Conservation (phyloP, 371 early-diverging fungal genomes). For the Sporodiniella umbellata region DNA sequence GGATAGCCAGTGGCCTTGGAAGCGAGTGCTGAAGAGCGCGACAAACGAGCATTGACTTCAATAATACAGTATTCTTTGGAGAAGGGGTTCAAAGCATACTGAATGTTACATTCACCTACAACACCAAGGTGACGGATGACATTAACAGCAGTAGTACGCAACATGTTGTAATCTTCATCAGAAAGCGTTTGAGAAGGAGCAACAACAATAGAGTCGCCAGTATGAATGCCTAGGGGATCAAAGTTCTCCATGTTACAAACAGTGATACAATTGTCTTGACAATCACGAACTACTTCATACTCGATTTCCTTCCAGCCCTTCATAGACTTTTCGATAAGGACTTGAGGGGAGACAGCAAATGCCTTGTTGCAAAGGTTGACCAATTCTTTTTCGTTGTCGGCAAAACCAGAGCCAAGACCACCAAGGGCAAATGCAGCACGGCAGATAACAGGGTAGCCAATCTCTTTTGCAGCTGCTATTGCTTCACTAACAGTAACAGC, state of each 20-base stretch:
- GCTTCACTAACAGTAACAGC: constrained; percentile 83
- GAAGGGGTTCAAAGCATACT: constrained; percentile 91
- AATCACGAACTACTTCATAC: constrained; percentile 95
- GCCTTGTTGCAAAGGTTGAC: constrained; percentile 75
- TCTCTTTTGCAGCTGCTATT: constrained; percentile 71
- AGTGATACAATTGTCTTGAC: constrained; percentile 90
- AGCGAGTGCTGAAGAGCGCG: constrained; percentile 88
- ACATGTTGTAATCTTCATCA: constrained; percentile 95
- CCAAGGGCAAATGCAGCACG: constrained; percentile 93
- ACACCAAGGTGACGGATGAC: constrained; percentile 87
- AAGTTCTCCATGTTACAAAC: constrained; percentile 99
- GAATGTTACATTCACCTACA: constrained; percentile 96
- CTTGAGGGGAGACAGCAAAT: constrained; percentile 83
- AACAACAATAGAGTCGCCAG: constrained; percentile 95
- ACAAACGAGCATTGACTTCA: constrained; percentile 94
- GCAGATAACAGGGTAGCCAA: constrained; percentile 91
- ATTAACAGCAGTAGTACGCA: constrained; percentile 84
- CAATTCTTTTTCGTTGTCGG: constrained; percentile 77
- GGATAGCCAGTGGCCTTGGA: constrained; percentile 97
- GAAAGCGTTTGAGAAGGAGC: constrained; percentile 92
- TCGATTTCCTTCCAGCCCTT: constrained; percentile 98
- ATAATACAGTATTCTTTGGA: constrained; percentile 92
- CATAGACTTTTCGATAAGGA: constrained; percentile 90
- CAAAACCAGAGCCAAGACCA: constrained; percentile 95
- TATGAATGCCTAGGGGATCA: constrained; percentile 95